phyloP scores from a whole-genome alignment of 768 basidiomycete genomes.

The Hericium alpestre region DNA sequence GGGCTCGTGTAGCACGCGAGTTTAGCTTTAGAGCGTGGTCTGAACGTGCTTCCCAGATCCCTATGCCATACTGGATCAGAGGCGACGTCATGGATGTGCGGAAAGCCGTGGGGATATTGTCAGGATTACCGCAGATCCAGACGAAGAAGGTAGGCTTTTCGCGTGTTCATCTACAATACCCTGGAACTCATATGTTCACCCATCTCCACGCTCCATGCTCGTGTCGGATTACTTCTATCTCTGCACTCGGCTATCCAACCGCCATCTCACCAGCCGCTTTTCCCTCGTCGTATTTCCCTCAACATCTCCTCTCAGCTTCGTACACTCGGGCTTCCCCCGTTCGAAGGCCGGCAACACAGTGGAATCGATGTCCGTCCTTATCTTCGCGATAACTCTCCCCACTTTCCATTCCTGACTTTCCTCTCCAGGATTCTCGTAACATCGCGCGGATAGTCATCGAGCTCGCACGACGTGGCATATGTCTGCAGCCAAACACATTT shows the following conservation, averaged over 20 bases:
- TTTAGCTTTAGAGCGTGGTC: slow-evolving; percentile 1
- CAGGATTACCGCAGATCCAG: slow-evolving; percentile 3
- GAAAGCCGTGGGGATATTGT: slow-evolving; percentile 41
- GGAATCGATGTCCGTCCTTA: slow-evolving; percentile 74
- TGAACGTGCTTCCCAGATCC: slow-evolving; percentile 29
- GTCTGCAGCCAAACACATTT: slow-evolving; percentile 63
- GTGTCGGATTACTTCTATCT: not conserved
- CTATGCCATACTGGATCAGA: slow-evolving; percentile 63
- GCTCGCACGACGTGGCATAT: slow-evolving; percentile 58
- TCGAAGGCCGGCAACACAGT: slow-evolving; percentile 77
- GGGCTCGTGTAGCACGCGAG: slow-evolving; percentile 3
- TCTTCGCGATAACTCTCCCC: not conserved
- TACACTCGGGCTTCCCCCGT: slow-evolving; percentile 59
- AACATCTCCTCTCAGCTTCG: slow-evolving; percentile 71
- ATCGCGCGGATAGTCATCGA: slow-evolving; percentile 72
- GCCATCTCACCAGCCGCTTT: slow-evolving; percentile 8
- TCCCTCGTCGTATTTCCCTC: slow-evolving; percentile 27
- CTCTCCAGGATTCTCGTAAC: slow-evolving; percentile 77
- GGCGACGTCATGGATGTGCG: slow-evolving; percentile 72
- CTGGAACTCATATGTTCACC: not conserved
- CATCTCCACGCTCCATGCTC: not conserved
- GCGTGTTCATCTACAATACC: not conserved
- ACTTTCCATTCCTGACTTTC: not conserved
- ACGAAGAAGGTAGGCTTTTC: slow-evolving; percentile 3
- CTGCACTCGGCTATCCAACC: not conserved